Percentiles rank a stretch among this genome's conserved stretches.
Evolutionary conservation across 176 grass and related monocot genomes (phyloP).

Genomic region (sorghum (Sorghum bicolor)): Sorghum_bicolor_NCBIv3 NC_012874.2:61987501-61988000

Average conservation of each 20-base stretch:
- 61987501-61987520: slow-evolving; percentile 38
- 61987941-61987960: background rate
- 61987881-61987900: slow-evolving; percentile 3
- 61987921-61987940: background rate
- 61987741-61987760: slow-evolving; percentile 46
- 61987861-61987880: slow-evolving; percentile 2
- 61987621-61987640: slow-evolving; percentile 79
- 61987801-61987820: slow-evolving; percentile 25
- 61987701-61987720: slow-evolving; percentile 39
- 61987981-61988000: background rate
- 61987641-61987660: slow-evolving; percentile 81
- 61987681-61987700: slow-evolving; percentile 43
- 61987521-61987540: slow-evolving; percentile 44
- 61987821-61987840: slow-evolving; percentile 23
- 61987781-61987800: slow-evolving; percentile 31
- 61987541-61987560: background rate
- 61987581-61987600: slow-evolving; percentile 1
- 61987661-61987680: slow-evolving; percentile 44
- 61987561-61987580: slow-evolving; percentile 24
- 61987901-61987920: background rate
- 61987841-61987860: slow-evolving; percentile 25
- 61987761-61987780: slow-evolving; percentile 40
- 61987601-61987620: slow-evolving; percentile 44
- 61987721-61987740: slow-evolving; percentile 50
- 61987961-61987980: background rate